phyloP scores from a whole-genome alignment of 2,329 filamentous ascomycete species.

The Cryphonectria japonica region DNA sequence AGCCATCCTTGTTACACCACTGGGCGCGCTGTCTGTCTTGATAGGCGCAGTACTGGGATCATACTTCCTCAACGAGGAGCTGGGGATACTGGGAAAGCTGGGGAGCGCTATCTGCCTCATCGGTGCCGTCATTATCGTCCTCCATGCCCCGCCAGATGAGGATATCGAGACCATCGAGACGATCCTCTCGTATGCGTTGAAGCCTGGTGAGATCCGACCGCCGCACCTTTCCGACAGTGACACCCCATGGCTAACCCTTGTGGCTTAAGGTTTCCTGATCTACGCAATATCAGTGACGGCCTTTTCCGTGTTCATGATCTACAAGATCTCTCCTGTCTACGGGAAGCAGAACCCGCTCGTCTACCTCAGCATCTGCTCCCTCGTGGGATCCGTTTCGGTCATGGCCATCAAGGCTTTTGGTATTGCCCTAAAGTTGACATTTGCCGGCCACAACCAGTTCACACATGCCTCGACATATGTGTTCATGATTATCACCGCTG shows the following conservation, averaged over 20 bases:
- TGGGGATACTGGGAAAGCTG: slow-evolving; percentile 89
- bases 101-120: slow-evolving; percentile 96
- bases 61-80: slow-evolving; percentile 88
- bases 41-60: slow-evolving; percentile 94
- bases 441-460: slow-evolving; percentile 94
- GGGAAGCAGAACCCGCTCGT: slow-evolving; percentile 96
- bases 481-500: slow-evolving; percentile 88
- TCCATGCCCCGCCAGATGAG: slow-evolving; percentile 93
- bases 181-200: slow-evolving; percentile 86
- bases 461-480: slow-evolving; percentile 94
- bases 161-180: slow-evolving; percentile 90
- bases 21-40: slow-evolving; percentile 90
- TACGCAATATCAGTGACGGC: slow-evolving; percentile 80
- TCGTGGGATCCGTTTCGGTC: slow-evolving; percentile 94
- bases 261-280: slow-evolving; percentile 74
- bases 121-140: slow-evolving; percentile 94
- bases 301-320: slow-evolving; percentile 95
- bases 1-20: slow-evolving; percentile 94
- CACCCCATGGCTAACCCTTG: slow-evolving; percentile 31
- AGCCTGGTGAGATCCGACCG: slow-evolving; percentile 71
- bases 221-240: not conserved
- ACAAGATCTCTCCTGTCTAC: slow-evolving; percentile 84
- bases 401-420: slow-evolving; percentile 99
- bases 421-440: slow-evolving; percentile 93
- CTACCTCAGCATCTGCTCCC: slow-evolving; percentile 97